phyloP scores from a whole-genome alignment of 768 basidiomycete species.

The Lactarius trivialis region DNA sequence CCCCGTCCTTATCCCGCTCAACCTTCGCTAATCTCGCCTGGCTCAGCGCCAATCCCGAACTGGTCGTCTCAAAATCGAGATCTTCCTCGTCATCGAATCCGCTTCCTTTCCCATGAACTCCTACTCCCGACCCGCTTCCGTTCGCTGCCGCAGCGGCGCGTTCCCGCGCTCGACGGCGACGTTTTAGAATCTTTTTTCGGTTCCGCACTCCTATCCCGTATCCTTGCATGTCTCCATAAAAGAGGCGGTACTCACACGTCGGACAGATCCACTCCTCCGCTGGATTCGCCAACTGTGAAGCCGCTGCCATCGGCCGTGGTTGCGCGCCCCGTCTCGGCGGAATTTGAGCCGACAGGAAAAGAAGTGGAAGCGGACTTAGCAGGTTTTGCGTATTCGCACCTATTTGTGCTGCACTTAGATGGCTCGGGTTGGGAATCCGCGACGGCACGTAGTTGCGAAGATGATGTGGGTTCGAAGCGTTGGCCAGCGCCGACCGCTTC shows the following conservation, averaged over 20 bases:
- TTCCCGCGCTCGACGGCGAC: slow-evolving; percentile 67
- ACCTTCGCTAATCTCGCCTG: slow-evolving; percentile 16
- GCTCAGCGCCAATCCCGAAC: slow-evolving; percentile 19
- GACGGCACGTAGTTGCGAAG: slow-evolving; percentile 91
- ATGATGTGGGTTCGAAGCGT: slow-evolving; percentile 94
- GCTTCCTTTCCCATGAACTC: slow-evolving; percentile 29
- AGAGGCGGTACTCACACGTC: slow-evolving; percentile 88
- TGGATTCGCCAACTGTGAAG: slow-evolving; percentile 43
- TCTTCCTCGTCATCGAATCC: slow-evolving; percentile 20
- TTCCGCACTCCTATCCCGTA: slow-evolving; percentile 61
- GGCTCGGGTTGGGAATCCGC: slow-evolving; percentile 48
- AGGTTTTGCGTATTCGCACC: slow-evolving; percentile 40
- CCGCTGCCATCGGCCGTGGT: slow-evolving; percentile 25
- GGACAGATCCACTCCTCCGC: slow-evolving; percentile 91
- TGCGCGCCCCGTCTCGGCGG: slow-evolving; percentile 39
- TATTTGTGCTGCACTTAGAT: slow-evolving; percentile 34
- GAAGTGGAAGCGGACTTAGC: slow-evolving; percentile 54
- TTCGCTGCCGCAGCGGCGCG: slow-evolving; percentile 52
- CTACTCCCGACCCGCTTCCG: slow-evolving; percentile 36
- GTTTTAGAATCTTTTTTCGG: slow-evolving; percentile 70
- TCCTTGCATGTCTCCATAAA: slow-evolving; percentile 74
- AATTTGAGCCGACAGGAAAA: slow-evolving; percentile 64
- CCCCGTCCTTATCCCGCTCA: slow-evolving; percentile 17
- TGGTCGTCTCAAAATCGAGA: slow-evolving; percentile 16
- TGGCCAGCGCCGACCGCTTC: slow-evolving; percentile 85